These are phyloP conservation scores for Eleusine indica DNA, from an alignment of 176 grass and related monocot genomes.

Conservation along the genomic window DNA sequence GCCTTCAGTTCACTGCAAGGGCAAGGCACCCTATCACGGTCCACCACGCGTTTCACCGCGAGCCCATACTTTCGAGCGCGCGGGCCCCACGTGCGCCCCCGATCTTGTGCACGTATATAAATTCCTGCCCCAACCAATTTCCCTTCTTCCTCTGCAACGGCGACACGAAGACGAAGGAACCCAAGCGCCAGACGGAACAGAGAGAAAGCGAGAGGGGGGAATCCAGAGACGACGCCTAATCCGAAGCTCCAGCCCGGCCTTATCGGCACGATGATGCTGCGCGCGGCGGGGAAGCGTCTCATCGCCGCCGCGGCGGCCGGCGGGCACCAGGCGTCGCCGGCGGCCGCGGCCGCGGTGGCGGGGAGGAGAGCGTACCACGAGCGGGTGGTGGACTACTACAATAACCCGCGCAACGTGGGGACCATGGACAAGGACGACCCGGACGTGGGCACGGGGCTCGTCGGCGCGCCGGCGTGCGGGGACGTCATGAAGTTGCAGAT, in stretches of 20 bases:
- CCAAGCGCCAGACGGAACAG: constrained; percentile 8
- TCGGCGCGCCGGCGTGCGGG: constrained; percentile 89
- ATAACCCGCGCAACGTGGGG: constrained; percentile 89
- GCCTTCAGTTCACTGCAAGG: background rate
- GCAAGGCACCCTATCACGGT: too few relatives aligned
- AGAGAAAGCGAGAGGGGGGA: constrained; percentile 1
- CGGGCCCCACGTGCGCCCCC: background rate
- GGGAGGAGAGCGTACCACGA: constrained; percentile 69
- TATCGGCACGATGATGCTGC: constrained; percentile 35
- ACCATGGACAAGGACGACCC: constrained; percentile 85
- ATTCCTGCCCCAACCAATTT: background rate
- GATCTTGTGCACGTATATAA: background rate
- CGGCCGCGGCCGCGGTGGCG: background rate
- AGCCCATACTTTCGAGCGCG: background rate
- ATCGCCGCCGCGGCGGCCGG: background rate
- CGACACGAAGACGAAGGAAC: constrained; percentile 11
- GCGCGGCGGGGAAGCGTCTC: constrained; percentile 37
- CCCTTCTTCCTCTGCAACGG: background rate
- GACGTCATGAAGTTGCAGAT: constrained; percentile 99
- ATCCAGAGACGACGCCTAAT: constrained; percentile 22
- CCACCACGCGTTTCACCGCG: background rate
- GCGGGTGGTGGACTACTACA: constrained; percentile 95
- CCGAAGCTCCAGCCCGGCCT: background rate
- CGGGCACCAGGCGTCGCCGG: background rate
- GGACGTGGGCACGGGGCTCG: constrained; percentile 77